These are phyloP conservation scores for Neurospora sp. DNA, from an alignment of 495 filamentous ascomycete genomes.

Conservation along the genomic window DNA sequence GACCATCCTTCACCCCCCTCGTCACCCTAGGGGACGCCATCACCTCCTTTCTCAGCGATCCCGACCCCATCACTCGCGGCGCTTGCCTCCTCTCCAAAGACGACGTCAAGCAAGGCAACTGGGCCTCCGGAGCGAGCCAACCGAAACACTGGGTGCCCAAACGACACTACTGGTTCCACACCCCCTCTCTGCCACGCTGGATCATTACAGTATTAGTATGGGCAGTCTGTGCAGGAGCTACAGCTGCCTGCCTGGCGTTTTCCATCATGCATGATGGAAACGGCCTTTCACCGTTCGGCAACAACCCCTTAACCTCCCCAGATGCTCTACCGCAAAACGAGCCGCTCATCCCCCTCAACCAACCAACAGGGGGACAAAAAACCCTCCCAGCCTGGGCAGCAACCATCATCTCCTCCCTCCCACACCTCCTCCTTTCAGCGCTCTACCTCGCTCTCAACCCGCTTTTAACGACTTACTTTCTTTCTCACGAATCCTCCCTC, in stretches of 20 bases:
- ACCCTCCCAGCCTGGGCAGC: not conserved
- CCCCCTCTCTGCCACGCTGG: constrained; percentile 28
- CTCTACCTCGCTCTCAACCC: constrained; percentile 33
- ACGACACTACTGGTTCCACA: constrained; percentile 32
- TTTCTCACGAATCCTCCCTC: constrained; percentile 33
- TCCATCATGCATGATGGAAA: constrained; percentile 9
- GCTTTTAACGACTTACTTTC: constrained; percentile 27
- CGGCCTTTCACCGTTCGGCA: constrained; percentile 22
- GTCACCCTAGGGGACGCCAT: constrained; percentile 37
- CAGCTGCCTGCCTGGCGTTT: constrained; percentile 22
- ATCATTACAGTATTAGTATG: constrained; percentile 18
- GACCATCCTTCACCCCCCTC: constrained; percentile 25
- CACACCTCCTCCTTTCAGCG: constrained; percentile 29
- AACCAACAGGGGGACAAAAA: not conserved
- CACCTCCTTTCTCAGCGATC: constrained; percentile 32
- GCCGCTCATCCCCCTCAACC: not conserved
- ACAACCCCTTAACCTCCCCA: not conserved
- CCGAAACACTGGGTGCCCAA: constrained; percentile 29
- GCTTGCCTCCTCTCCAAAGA: constrained; percentile 30
- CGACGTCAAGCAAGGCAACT: constrained; percentile 28
- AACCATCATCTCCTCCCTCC: constrained; percentile 23
- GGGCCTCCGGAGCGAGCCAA: constrained; percentile 14
- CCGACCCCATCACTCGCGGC: constrained; percentile 25
- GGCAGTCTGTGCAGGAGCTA: constrained; percentile 15
- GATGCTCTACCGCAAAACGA: too few species aligned